Percentiles rank a stretch among this genome's conserved stretches.
phyloP scores from a whole-genome alignment of 176 grass and related monocot species.

The Olyra latifolia region DNA sequence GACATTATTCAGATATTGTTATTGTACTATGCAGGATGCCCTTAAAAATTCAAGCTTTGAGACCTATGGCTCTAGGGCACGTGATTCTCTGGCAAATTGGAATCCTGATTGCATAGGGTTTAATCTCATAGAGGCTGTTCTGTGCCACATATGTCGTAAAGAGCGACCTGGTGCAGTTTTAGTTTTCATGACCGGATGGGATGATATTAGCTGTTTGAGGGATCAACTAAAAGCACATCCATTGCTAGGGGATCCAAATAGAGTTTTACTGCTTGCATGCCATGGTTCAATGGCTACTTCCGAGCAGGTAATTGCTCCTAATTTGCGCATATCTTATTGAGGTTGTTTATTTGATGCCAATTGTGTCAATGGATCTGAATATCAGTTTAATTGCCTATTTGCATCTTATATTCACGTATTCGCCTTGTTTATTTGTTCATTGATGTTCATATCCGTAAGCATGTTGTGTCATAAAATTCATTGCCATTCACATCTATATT shows the following conservation, averaged over 20 bases:
- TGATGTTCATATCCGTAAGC: background rate
- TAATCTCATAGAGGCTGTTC: conserved; percentile 92
- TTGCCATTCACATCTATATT: conserved; percentile 26
- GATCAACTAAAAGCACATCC: conserved; percentile 97
- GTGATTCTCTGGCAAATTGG: conserved; percentile 86
- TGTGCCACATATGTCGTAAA: conserved; percentile 97
- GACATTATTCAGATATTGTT: conserved; percentile 30
- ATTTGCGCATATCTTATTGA: background rate
- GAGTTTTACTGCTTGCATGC: conserved; percentile 86
- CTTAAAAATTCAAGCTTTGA: conserved; percentile 80
- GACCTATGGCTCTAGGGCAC: conserved; percentile 71
- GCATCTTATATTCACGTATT: background rate
- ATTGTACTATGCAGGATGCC: conserved; percentile 65
- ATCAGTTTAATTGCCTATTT: conserved; percentile 6
- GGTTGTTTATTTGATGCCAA: background rate
- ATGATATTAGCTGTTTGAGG: conserved; percentile 91
- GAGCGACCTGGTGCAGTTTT: conserved; percentile 83
- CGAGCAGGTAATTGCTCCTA: conserved; percentile 68
- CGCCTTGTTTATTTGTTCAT: background rate
- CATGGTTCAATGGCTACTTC: conserved; percentile 98
- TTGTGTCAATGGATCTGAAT: background rate
- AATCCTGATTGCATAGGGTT: conserved; percentile 96
- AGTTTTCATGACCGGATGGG: conserved; percentile 99
- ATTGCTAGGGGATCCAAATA: conserved; percentile 85
- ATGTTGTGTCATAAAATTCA: background rate